phyloP scores from a whole-genome alignment of 306 rosid species.

The Castanea sativa region DNA sequence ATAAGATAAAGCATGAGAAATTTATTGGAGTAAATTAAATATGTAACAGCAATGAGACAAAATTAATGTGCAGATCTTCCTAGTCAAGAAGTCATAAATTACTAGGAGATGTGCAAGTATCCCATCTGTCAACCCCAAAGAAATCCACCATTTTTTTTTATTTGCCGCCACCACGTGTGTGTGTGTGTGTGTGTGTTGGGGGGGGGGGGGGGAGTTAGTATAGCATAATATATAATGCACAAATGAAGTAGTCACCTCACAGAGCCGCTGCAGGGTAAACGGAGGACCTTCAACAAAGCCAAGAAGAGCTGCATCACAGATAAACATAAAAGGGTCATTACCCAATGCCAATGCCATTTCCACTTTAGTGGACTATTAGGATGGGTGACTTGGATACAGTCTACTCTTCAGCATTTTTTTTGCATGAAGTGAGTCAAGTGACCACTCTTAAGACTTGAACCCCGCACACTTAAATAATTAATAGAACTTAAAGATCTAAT shows the following conservation, averaged over 20 bases:
- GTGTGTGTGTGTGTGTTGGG: no score
- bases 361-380: no score
- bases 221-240: not conserved
- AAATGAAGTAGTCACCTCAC: constrained; percentile 55
- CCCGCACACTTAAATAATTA: not conserved
- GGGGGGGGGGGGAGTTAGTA: not conserved
- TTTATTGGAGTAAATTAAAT: not conserved
- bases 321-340: constrained; percentile 6
- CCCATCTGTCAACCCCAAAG: not conserved
- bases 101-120: not conserved
- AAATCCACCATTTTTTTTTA: not conserved
- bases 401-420: not conserved
- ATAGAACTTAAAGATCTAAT: not conserved
- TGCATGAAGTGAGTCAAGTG: not conserved
- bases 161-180: no score
- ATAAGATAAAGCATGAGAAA: not conserved
- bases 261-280: constrained; percentile 88
- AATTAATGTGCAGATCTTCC: not conserved
- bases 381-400: no score
- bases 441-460: not conserved
- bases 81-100: not conserved
- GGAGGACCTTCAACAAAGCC: constrained; percentile 90
- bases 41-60: not conserved
- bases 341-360: no score
- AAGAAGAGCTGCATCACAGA: constrained; percentile 60